Evolutionary conservation across 768 basidiomycete genomes (phyloP), one percentile per base, ranked within the genome.

Genomic region (Leucocoprinus leucothites): DNA sequence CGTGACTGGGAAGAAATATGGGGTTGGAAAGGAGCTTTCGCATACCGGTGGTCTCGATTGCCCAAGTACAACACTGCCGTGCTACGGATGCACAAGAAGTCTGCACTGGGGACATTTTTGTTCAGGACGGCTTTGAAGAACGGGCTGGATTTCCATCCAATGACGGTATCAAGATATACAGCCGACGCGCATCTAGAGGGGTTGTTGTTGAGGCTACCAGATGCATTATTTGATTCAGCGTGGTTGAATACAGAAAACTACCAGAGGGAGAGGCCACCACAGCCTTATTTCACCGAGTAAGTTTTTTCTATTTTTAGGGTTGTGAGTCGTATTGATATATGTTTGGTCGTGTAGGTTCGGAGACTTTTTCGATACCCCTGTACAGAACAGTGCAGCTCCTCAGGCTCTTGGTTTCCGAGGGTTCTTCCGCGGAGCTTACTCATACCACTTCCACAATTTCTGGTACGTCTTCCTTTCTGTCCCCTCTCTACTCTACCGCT

Each of bases 1-100:
- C 84, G 94, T 21, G 94, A 97, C 66, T 96, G 95, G 95, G 94
- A 97, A 69, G 94, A 96, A 65, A 77, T 97, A 3, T 97, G 92
- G 91, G 92, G 92, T 48, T 95, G 90, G 87, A 84, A 85, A 57
- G 94, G 94, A 41, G 91, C 94, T 13, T 97, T 96, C 65, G 94
- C 94, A 1, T 97, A 97, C 69, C 81, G 94, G 11, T 97, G 95
- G 94, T 91, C 87, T n/a, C 82, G 89, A 52, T 77, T 94, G 58
- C 84, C 90, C 63, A 91, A 88, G 65, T 96, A 96, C 72, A 96
- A 96, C 74, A 97, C 94, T 5, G 94, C 94, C 1, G 91, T 97
- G 5, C 77, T 97, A 56, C 85, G 86, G 58, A 81, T 98, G 81
- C 87, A 93, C 75, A 90, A 88, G 67, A 81, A 80, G n/a, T 91